These are phyloP conservation scores for Penicillium sp. DNA, from an alignment of 2,329 filamentous ascomycete genomes.

Conservation along the genomic window DNA sequence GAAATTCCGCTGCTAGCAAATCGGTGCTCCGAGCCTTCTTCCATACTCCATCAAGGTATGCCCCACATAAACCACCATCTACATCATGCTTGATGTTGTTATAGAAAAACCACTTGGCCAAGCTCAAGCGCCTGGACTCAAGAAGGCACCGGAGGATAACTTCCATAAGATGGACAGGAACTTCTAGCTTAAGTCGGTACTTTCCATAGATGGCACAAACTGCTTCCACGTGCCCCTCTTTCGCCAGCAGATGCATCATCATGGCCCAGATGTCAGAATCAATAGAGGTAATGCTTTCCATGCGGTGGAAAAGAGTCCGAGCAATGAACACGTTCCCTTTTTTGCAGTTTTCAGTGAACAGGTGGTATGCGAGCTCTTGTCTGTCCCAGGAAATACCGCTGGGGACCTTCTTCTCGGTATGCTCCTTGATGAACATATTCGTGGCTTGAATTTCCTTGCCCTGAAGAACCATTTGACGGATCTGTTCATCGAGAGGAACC, in stretches of 20 bases:
- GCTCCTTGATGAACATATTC: slow-evolving; percentile 30
- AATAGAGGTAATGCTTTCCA: slow-evolving; percentile 32
- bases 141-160: slow-evolving; percentile 36
- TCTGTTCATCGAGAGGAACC: slow-evolving; percentile 16
- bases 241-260: slow-evolving; percentile 35
- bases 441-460: slow-evolving; percentile 35
- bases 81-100: slow-evolving; percentile 31
- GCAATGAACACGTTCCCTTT: slow-evolving; percentile 38
- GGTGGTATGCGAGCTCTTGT: slow-evolving; percentile 28
- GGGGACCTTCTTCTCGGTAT: not conserved
- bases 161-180: slow-evolving; percentile 32
- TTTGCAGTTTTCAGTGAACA: slow-evolving; percentile 37
- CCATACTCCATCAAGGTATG: slow-evolving; percentile 39
- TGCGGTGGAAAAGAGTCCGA: slow-evolving; percentile 33
- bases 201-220: slow-evolving; percentile 31
- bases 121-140: slow-evolving; percentile 36
- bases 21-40: slow-evolving; percentile 38
- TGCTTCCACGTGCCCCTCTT: slow-evolving; percentile 36
- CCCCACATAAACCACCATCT: slow-evolving; percentile 34
- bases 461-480: slow-evolving; percentile 26
- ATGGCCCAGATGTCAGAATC: slow-evolving; percentile 36
- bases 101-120: slow-evolving; percentile 37
- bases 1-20: slow-evolving; percentile 33
- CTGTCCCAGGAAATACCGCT: slow-evolving; percentile 21
- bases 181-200: slow-evolving; percentile 25